Base-by-base conservation (phyloP, 495 filamentous ascomycete species). In the Podospora sp. region DNA sequence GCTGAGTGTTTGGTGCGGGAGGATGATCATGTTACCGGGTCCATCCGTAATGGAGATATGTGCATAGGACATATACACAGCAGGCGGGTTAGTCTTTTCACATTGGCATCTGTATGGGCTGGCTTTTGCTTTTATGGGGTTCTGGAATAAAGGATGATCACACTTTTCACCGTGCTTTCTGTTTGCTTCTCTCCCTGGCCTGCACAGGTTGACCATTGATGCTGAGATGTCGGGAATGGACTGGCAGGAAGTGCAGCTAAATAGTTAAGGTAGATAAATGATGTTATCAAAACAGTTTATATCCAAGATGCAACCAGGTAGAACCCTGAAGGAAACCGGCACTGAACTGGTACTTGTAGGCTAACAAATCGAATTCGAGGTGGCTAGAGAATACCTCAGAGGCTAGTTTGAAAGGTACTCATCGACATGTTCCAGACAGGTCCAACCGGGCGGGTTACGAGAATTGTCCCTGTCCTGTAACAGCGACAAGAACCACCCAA, bases 51-150 rank as follows among this genome's bases (percentile, higher is more conserved):
- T 60, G 57, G 57, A 46, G 57, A 18, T 35, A n/a, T 59, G 59
- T 62, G 60, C 60, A 62, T 62, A 62, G 60, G 60, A 62, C 60
- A 62, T 62, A 62, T 35, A 50, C 36, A 50, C 6, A 62, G 33
- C 60, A 62, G 36, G 60, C 60, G 33, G 60, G 60, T 50, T 62
- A 35, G 60, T 46, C 26, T 62, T 25, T 29, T 36, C 40, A 46
- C 29, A 8, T 33, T 62, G 33, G 60, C 27, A 46, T 62, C 50
- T 21, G 57, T 55, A 55, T 46, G 40, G 40, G 40, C n/a, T 26
- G 52, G 52, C 20, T 55, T 53, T 22, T 22, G 20, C 21, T 55
- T 55, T 55, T 22, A 11, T 11, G 57, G 57, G 33, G 60, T 62
- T 62, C 40, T 33, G 29, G 21, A 62, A 62, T 62, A 62, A 46